Evolutionary conservation across 2,329 filamentous ascomycete species (phyloP), one percentile per base, ranked within the genome.

Genomic region (Verticillium longisporum): DNA sequence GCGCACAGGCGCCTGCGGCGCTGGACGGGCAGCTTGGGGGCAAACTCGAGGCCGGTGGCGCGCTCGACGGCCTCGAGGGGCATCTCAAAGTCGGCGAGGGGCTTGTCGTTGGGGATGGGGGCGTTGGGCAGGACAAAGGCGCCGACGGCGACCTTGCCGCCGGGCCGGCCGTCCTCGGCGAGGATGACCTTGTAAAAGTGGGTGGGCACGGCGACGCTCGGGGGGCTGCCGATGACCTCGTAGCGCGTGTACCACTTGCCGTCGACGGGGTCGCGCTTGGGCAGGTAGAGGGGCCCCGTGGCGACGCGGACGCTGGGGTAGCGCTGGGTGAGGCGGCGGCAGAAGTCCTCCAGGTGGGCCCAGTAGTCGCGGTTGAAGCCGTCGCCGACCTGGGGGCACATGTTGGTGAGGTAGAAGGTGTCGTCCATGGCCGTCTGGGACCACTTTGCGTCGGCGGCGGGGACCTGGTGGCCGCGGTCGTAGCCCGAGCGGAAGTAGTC

Each of bases 141-240:
- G 55, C 91, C 95, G 38, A 99, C 79, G 36, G 92, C 92, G 37
- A 99, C 95, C 65, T 88, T 88, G 18, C 91, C 90, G 32, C 81
- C 81, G 10, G 71, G 75, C 1, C 75, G 78, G 3, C 89, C 90
- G 70, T 97, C 92, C 77, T 99, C 95, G 32, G 91, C 95, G 70
- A 95, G 96, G 68, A 99, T 95, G 71, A 99, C 92, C 80, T 99
- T 99, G 84, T 97, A 99, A 78, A 99, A 99, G 75, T 99, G 95
- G 26, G 95, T 99, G 3, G 95, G 95, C 59, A 99, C 95, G 32
- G 95, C 93, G 60, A 99, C 90, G 70, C 92, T 96, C 7, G 95
- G 94, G 18, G 95, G 95, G 72, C 83, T 89, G 45, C 95, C 95
- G 68, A 99, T 97, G 62, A 99, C 89, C 79, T 99, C 95, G 79